Evolutionary conservation across 2,329 filamentous ascomycete species (phyloP).

Genomic region (Cyphellophora attinorum): DNA sequence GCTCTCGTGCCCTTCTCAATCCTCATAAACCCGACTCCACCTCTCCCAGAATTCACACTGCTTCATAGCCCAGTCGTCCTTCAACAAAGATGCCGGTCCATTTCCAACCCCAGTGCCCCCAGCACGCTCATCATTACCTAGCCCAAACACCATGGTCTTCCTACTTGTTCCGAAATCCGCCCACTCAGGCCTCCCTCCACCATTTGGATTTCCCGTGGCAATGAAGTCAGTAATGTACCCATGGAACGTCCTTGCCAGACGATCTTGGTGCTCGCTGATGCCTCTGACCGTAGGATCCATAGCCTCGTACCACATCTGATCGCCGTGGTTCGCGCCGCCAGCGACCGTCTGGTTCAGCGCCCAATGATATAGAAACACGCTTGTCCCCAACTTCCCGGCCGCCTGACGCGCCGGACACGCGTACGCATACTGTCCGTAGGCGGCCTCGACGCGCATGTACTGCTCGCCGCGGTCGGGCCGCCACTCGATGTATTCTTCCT

Average conservation of each 20-base stretch:
- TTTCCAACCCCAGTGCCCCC: conserved; percentile 30
- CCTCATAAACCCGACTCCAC: conserved; percentile 2
- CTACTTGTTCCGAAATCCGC: conserved; percentile 5
- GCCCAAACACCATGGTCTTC: conserved; percentile 34
- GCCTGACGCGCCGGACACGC: conserved; percentile 40
- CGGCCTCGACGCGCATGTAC: conserved; percentile 42
- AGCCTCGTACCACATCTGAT: conserved; percentile 40
- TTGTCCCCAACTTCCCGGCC: conserved; percentile 22
- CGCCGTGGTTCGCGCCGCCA: conserved; percentile 38
- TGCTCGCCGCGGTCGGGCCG: conserved; percentile 31
- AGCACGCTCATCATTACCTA: conserved; percentile 39
- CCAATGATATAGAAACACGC: conserved; percentile 46
- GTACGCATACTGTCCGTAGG: conserved; percentile 41
- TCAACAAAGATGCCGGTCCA: conserved; percentile 28
- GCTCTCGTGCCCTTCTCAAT: too few species aligned
- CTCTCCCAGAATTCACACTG: conserved; percentile 40
- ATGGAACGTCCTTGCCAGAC: conserved; percentile 33
- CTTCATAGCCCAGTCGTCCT: conserved; percentile 32
- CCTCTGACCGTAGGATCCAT: conserved; percentile 26
- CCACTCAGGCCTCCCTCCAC: conserved; percentile 5
- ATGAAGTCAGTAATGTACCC: conserved; percentile 42
- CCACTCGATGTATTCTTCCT: conserved; percentile 29
- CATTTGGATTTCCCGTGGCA: conserved; percentile 35
- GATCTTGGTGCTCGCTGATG: conserved; percentile 30
- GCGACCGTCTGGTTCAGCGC: conserved; percentile 35